A percentile compares a stretch with the other conserved stretches of the same genome.
These are phyloP conservation scores for Flueggea neowawraea DNA, from an alignment of 441 rosid genomes.

Conservation along the genomic window DNA sequence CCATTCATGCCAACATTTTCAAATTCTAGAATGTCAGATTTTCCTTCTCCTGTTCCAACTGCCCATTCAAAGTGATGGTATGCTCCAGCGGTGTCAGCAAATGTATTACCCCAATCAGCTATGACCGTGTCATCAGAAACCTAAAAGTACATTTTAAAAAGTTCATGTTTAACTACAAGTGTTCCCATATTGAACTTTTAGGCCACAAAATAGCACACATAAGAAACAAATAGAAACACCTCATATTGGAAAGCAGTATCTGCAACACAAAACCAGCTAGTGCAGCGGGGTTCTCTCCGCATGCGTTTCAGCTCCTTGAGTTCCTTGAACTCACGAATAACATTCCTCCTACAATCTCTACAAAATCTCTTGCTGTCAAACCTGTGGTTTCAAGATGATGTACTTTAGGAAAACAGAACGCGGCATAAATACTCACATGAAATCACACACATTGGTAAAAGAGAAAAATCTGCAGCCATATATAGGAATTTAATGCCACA, in stretches of 20 bases:
- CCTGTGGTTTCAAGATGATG: constrained; percentile 44
- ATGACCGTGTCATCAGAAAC: constrained; percentile 63
- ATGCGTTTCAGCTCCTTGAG: constrained; percentile 91
- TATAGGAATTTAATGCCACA: no score
- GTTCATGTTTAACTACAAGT: background rate
- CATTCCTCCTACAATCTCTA: constrained; percentile 96
- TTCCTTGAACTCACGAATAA: constrained; percentile 95
- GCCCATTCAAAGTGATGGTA: constrained; percentile 98
- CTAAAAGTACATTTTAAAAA: constrained; percentile 33
- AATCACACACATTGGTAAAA: no score
- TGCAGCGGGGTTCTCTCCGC: constrained; percentile 89
- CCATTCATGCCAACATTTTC: constrained; percentile 78
- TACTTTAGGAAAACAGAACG: constrained; percentile 5
- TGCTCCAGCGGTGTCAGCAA: constrained; percentile 64
- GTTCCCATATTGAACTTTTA: background rate
- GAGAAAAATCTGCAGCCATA: no score
- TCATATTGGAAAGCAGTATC: constrained; percentile 83
- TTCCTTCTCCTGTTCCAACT: constrained; percentile 87
- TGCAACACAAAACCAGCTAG: constrained; percentile 86
- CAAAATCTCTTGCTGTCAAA: constrained; percentile 98
- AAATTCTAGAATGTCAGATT: constrained; percentile 76
- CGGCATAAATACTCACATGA: no score
- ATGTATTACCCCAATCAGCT: constrained; percentile 84
- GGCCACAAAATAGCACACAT: constrained; percentile 7
- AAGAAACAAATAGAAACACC: constrained; percentile 45